Evolutionary conservation across 306 rosid genomes (phyloP).

Genomic region (Lagenaria siceraria): DNA sequence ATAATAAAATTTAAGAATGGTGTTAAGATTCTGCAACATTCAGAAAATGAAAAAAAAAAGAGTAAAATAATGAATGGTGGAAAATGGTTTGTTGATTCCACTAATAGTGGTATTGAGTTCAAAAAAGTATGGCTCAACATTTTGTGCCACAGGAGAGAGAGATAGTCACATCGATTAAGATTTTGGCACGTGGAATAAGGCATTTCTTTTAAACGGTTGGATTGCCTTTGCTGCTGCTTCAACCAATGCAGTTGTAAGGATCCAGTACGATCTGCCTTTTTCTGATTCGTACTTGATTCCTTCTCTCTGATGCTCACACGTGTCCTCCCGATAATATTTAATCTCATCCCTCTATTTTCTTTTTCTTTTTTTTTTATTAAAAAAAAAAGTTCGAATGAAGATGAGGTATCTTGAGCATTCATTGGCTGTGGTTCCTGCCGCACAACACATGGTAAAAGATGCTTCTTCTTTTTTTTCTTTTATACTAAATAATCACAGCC

Average conservation of each 20-base stretch:
- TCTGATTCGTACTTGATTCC: not conserved
- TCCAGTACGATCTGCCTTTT: slow-evolving; percentile 4
- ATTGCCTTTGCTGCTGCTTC: not conserved
- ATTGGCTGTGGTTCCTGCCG: not conserved
- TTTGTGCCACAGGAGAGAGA: not conserved
- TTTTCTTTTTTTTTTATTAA: too few species aligned
- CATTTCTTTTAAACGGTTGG: not conserved
- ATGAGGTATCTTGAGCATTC: not conserved
- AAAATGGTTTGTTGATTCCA: not conserved
- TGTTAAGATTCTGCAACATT: not conserved
- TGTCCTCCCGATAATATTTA: not conserved
- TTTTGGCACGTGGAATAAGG: not conserved
- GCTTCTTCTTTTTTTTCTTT: not conserved
- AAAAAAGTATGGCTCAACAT: slow-evolving; percentile 2
- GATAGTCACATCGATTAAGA: not conserved
- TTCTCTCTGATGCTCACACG: not conserved
- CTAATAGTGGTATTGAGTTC: not conserved
- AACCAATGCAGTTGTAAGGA: not conserved
- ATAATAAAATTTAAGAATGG: not conserved
- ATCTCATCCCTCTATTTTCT: not conserved
- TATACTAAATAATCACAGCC: slow-evolving; percentile 1
- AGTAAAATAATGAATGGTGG: not conserved
- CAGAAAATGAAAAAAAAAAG: not conserved
- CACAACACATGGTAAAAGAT: slow-evolving; percentile 3
- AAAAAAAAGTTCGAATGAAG: not conserved